Evolutionary conservation across 2,329 filamentous ascomycete genomes (phyloP).

Genomic region (Trichoderma polysporum): DNA sequence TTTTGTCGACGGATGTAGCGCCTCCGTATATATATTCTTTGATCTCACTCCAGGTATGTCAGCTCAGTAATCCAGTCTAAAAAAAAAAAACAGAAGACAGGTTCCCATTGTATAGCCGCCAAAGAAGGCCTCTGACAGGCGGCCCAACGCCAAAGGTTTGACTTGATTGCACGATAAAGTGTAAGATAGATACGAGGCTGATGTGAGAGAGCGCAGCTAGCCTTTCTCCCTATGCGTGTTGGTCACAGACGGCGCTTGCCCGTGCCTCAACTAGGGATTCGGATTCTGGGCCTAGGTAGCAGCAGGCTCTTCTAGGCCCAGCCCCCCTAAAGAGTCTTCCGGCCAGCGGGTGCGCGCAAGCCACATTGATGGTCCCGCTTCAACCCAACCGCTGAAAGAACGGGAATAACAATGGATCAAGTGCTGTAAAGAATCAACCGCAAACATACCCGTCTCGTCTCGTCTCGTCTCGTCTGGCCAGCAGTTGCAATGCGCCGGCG

Average conservation of each 20-base stretch:
- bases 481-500: not conserved
- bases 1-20: not conserved
- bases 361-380: not conserved
- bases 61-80: not conserved
- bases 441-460: not conserved
- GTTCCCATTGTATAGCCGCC: not conserved
- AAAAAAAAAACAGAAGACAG: not conserved
- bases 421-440: not conserved
- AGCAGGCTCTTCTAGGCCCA: not conserved
- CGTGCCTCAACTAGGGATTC: not conserved
- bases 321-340: not conserved
- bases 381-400: not conserved
- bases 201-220: not conserved
- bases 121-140: not conserved
- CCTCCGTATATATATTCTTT: not conserved
- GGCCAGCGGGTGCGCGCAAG: conserved; percentile 1
- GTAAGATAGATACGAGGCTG: not conserved
- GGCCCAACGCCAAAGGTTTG: not conserved
- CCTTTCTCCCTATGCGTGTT: not conserved
- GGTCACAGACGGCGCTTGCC: conserved; percentile 11
- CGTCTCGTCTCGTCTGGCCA: not conserved
- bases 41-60: too few relatives aligned
- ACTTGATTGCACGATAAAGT: not conserved
- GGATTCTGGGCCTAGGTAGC: too few relatives aligned
- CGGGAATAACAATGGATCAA: not conserved